Evolutionary conservation across 257 asterid genomes (phyloP).

Genomic region (Mentha longifolia): DNA sequence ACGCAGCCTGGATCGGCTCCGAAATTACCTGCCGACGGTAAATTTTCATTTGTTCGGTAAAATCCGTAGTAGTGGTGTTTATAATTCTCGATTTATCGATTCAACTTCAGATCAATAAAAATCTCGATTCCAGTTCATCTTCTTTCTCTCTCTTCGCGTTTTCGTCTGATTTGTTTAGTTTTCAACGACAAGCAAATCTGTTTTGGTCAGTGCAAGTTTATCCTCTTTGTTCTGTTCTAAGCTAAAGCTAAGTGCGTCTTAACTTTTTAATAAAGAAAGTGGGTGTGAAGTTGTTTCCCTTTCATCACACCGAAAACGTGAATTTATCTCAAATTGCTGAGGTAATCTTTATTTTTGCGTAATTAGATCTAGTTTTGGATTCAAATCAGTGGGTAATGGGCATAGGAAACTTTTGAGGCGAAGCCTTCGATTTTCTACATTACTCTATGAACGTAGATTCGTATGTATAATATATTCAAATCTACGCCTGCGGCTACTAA

Average conservation of each 20-base stretch:
- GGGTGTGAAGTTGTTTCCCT: background rate
- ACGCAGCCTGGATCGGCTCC: constrained; percentile 55
- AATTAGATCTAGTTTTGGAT: background rate
- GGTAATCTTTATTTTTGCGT: background rate
- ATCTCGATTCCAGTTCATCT: background rate
- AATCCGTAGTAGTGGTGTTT: background rate
- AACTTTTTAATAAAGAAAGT: background rate
- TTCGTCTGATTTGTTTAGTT: background rate
- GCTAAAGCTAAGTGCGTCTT: background rate
- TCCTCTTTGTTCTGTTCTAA: background rate
- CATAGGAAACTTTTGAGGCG: too few relatives aligned
- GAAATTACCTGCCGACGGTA: constrained; percentile 49
- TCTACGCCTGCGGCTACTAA: too few relatives aligned
- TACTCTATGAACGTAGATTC: too few relatives aligned
- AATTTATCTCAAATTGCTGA: background rate
- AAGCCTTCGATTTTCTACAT: too few relatives aligned
- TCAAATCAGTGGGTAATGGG: too few relatives aligned
- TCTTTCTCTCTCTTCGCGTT: background rate
- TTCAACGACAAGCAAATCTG: too few relatives aligned
- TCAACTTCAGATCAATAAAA: constrained; percentile 31
- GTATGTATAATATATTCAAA: too few relatives aligned
- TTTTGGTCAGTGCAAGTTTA: too few relatives aligned
- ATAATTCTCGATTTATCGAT: constrained; percentile 21
- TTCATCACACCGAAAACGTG: constrained; percentile 2
- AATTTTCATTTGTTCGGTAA: background rate